Percentiles rank a stretch among this genome's conserved stretches.
Conservation (phyloP, 805 yeast genomes). For the Wickerhamiella cacticola region DNA sequence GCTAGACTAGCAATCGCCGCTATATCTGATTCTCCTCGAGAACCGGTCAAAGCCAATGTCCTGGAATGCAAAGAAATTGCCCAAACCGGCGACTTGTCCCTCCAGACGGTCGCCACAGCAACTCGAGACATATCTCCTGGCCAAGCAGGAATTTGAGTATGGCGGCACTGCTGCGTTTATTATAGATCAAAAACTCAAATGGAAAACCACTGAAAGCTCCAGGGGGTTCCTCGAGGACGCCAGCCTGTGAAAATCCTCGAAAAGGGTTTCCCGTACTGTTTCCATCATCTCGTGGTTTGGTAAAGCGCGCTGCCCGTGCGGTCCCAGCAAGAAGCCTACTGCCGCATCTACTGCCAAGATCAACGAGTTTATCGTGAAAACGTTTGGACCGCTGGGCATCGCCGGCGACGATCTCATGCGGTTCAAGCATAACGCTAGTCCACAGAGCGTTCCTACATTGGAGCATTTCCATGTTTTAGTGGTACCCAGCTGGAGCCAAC, state of each 20-base stretch:
- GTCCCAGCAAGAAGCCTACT: slow-evolving; percentile 33
- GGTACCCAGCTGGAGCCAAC: too few relatives aligned
- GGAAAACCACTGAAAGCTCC: too few relatives aligned
- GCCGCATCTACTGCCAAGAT: slow-evolving; percentile 30
- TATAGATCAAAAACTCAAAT: slow-evolving; percentile 20
- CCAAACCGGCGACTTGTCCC: slow-evolving; percentile 17
- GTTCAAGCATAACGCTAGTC: slow-evolving; percentile 47
- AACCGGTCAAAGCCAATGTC: slow-evolving; percentile 11
- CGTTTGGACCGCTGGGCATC: slow-evolving; percentile 35
- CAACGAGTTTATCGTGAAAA: slow-evolving; percentile 32
- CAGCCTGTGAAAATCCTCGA: slow-evolving; percentile 34
- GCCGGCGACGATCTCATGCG: slow-evolving; percentile 34
- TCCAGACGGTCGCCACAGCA: slow-evolving; percentile 26
- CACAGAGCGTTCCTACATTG: slow-evolving; percentile 43
- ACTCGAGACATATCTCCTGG: slow-evolving; percentile 19
- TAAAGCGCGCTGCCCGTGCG: slow-evolving; percentile 34
- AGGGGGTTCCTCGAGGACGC: slow-evolving; percentile 17
- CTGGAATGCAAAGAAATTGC: slow-evolving; percentile 18
- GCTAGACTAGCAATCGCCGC: too few relatives aligned
- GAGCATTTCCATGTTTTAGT: slow-evolving; percentile 48
- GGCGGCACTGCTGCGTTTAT: slow-evolving; percentile 24
- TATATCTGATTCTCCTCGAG: too few relatives aligned
- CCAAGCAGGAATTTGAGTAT: slow-evolving; percentile 20
- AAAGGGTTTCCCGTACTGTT: slow-evolving; percentile 47
- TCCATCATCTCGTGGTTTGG: slow-evolving; percentile 46